Evolutionary conservation across 352 stramenopile species (phyloP), one percentile per base, ranked within the genome.

Genomic region (Pythium oligandrum): DNA sequence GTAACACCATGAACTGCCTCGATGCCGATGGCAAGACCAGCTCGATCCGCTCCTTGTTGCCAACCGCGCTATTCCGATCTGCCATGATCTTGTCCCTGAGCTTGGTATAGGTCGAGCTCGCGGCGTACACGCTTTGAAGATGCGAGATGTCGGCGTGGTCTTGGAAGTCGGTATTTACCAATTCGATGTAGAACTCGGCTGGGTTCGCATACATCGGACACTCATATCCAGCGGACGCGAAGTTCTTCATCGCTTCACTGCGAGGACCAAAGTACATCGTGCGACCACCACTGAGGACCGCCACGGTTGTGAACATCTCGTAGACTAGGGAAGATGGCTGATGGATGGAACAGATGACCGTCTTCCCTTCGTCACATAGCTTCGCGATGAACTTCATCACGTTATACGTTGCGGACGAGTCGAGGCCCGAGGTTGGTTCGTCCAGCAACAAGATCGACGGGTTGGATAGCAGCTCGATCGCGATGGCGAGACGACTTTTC

Each of bases 381-480:
- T 63, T 64, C 3, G 40, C 8, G 32, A 81, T 60, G 40, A 61
- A 73, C 55, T 77, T 61, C 63, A 81, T 71, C 30, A 77, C 58
- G 37, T 70, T 65, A 36, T 68, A 61, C 8, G 71, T 61, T 1
- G 68, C 68, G 37, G 59, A 62, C 31, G 71, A 83, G 55, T 83
- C 70, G 2, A 83, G 44, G 1, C 70, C 73, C 3, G 60, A 80
- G 32, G 78, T 88, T 6, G 82, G 78, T 55, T 94, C 79, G 51
- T 95, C 86, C 2, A 95, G 55, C 46, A 93, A 86, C 6, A 96
- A 48, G 17, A 95, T 72, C 2, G 56, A 65, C 8, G 87, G 85
- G 51, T 78, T 69, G 3, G 63, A 73, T 11, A 95, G 58, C 30
- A 95, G 57, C 53, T 92, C 85, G 12, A 94, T 72, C 4, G 68